Conservation (phyloP, 2,329 filamentous ascomycete genomes). For the Raffaelea albimanens region DNA sequence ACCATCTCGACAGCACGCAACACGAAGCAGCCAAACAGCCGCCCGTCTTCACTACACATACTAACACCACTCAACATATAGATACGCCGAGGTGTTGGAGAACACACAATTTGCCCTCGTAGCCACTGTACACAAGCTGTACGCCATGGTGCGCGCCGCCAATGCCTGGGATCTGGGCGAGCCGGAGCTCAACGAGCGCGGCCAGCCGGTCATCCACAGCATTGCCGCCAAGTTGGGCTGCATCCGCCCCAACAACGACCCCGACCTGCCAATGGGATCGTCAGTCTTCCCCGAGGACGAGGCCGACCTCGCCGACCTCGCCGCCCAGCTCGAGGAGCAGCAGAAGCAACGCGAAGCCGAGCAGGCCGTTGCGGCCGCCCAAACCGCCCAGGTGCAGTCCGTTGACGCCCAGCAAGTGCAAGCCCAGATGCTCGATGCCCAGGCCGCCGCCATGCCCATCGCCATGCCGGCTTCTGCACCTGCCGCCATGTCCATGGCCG, state of each 20-base stretch:
- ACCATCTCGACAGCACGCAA: too few species aligned
- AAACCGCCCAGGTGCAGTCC: background rate
- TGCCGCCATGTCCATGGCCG: slow-evolving; percentile 12
- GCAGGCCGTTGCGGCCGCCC: slow-evolving; percentile 18
- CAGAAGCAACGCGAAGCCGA: slow-evolving; percentile 30
- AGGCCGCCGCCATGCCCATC: background rate
- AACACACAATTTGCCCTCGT: slow-evolving; percentile 57
- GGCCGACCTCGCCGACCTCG: slow-evolving; percentile 46
- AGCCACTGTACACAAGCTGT: slow-evolving; percentile 56
- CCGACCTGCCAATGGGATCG: slow-evolving; percentile 43
- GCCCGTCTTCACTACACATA: background rate
- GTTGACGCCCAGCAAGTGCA: slow-evolving; percentile 1
- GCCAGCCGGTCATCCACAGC: slow-evolving; percentile 55
- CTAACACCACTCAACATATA: slow-evolving; percentile 16
- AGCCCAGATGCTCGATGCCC: slow-evolving; percentile 9
- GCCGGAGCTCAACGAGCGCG: slow-evolving; percentile 53
- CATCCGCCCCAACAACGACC: slow-evolving; percentile 52
- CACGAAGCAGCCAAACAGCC: too few species aligned
- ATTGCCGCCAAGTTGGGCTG: slow-evolving; percentile 56
- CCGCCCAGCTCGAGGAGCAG: slow-evolving; percentile 42
- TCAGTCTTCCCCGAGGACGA: slow-evolving; percentile 54
- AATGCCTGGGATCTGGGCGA: slow-evolving; percentile 54
- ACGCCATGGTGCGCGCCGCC: slow-evolving; percentile 50
- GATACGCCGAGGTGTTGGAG: slow-evolving; percentile 55
- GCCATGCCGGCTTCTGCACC: slow-evolving; percentile 4